phyloP scores from a whole-genome alignment of 2,329 filamentous ascomycete genomes.

The Camillea tinctor region DNA sequence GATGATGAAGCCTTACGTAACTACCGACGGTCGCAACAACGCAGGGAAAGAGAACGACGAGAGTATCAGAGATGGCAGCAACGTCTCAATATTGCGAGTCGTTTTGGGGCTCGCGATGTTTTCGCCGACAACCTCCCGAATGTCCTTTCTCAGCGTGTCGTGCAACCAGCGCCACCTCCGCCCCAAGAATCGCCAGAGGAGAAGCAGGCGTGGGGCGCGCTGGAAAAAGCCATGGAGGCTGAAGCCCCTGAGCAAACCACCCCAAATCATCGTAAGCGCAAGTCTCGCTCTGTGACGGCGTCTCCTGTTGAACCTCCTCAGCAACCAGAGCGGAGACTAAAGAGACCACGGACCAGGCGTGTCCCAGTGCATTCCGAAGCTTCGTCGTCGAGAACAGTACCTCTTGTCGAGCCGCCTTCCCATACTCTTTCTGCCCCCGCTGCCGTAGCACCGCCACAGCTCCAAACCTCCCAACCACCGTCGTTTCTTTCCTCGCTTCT shows the following conservation, averaged over 20 bases:
- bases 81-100: conserved; percentile 76
- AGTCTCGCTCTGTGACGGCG: conserved; percentile 65
- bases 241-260: conserved; percentile 45
- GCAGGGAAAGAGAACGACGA: conserved; percentile 51
- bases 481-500: conserved; percentile 85
- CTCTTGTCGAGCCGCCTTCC: conserved; percentile 7
- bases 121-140: conserved; percentile 63
- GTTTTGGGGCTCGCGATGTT: conserved; percentile 70
- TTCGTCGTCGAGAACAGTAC: conserved; percentile 38
- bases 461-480: conserved; percentile 48
- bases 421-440: background rate
- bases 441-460: conserved; percentile 21
- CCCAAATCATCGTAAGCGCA: conserved; percentile 68
- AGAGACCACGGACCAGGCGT: conserved; percentile 79
- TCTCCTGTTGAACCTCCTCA: conserved; percentile 68
- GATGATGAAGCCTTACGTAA: conserved; percentile 62
- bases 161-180: conserved; percentile 55
- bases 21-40: conserved; percentile 52
- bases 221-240: conserved; percentile 78
- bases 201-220: conserved; percentile 81
- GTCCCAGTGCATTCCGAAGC: conserved; percentile 50
- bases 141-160: conserved; percentile 59
- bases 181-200: conserved; percentile 74
- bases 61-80: conserved; percentile 77
- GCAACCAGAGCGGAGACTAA: conserved; percentile 78